Evolutionary conservation across 805 yeast genomes (phyloP).

Genomic region (Metschnikowia matae): DNA sequence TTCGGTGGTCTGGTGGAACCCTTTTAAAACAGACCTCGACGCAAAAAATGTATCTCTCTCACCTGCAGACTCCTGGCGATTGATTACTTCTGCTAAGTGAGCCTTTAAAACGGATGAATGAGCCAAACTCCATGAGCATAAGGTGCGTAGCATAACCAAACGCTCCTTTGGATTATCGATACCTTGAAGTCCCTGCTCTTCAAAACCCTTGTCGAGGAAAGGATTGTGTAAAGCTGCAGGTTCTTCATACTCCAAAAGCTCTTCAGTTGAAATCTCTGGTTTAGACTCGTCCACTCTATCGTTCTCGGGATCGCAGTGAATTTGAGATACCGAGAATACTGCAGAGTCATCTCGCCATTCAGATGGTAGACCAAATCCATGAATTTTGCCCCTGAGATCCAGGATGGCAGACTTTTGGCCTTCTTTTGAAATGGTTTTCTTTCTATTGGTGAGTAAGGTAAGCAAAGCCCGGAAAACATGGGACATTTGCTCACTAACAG

Average conservation of each 20-base stretch:
- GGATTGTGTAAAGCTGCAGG: constrained; percentile 21
- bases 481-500: constrained; percentile 31
- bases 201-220: constrained; percentile 25
- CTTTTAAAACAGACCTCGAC: constrained; percentile 33
- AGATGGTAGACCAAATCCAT: constrained; percentile 31
- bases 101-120: constrained; percentile 29
- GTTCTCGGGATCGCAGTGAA: constrained; percentile 6
- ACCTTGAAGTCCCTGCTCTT: constrained; percentile 30
- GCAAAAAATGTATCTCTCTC: constrained; percentile 37
- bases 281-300: constrained; percentile 24
- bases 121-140: constrained; percentile 35
- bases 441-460: constrained; percentile 35
- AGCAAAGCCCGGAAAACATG: constrained; percentile 28
- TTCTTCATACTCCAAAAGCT: constrained; percentile 12
- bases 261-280: constrained; percentile 19
- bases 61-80: constrained; percentile 34
- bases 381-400: constrained; percentile 29
- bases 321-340: constrained; percentile 5
- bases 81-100: constrained; percentile 22
- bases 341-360: constrained; percentile 33
- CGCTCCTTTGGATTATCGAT: constrained; percentile 31
- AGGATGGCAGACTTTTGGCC: constrained; percentile 27
- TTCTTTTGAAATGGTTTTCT: constrained; percentile 24
- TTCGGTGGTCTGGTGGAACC: constrained; percentile 29
- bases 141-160: constrained; percentile 31